Evolutionary conservation across 2,329 filamentous ascomycete species (phyloP).

Genomic region (Trichoderma koningii): DNA sequence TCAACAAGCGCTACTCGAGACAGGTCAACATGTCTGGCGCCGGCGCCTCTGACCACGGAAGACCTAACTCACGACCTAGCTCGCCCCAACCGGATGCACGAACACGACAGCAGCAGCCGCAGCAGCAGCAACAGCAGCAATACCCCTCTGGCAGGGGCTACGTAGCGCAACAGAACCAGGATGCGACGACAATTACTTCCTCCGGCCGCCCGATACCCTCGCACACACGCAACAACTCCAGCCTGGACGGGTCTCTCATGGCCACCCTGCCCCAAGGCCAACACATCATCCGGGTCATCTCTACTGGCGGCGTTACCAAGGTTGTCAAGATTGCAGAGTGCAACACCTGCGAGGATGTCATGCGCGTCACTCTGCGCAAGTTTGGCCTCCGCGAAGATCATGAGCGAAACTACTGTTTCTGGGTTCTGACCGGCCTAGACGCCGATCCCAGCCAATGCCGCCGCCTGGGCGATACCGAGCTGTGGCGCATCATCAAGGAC

Average conservation of each 20-base stretch:
- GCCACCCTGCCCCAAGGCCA: conserved; percentile 82
- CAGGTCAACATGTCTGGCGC: conserved; percentile 54
- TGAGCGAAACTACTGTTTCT: conserved; percentile 95
- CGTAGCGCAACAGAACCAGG: conserved; percentile 50
- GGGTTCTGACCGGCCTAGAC: conserved; percentile 83
- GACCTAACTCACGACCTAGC: conserved; percentile 50
- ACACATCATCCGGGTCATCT: conserved; percentile 90
- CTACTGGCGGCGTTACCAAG: conserved; percentile 85
- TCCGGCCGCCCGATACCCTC: conserved; percentile 63
- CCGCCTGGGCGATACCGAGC: conserved; percentile 79
- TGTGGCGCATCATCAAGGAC: conserved; percentile 90
- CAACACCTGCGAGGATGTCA: conserved; percentile 88
- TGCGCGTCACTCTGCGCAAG: conserved; percentile 85
- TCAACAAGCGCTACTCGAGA: conserved; percentile 65
- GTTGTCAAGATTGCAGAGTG: conserved; percentile 92
- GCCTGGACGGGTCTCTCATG: conserved; percentile 83
- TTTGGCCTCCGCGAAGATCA: conserved; percentile 87
- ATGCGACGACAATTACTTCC: conserved; percentile 66
- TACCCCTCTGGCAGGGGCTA: conserved; percentile 57
- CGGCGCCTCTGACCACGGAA: conserved; percentile 17
- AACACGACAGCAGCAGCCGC: conserved; percentile 50
- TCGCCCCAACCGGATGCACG: conserved; percentile 31
- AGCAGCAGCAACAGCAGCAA: conserved; percentile 35
- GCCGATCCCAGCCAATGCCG: conserved; percentile 80
- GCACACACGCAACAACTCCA: conserved; percentile 79